These are phyloP conservation scores for Metschnikowia chrysomelidarum DNA, from an alignment of 805 yeast species.

Conservation along the genomic window DNA sequence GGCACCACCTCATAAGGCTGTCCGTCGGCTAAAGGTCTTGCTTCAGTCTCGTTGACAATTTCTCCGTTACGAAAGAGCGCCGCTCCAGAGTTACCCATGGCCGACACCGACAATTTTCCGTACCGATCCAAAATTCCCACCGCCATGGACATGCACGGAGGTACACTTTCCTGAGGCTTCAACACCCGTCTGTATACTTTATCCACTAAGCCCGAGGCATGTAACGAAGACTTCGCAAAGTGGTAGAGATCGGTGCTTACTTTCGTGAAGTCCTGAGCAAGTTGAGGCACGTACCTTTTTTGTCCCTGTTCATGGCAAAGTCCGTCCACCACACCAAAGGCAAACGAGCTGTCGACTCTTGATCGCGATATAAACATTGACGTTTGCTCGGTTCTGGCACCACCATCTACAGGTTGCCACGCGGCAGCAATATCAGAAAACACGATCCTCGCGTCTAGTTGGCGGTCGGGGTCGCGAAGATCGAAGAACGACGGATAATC, in stretches of 20 bases:
- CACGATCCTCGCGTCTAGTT: too few species aligned
- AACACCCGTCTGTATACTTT: constrained; percentile 3
- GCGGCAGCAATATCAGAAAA: constrained; percentile 1
- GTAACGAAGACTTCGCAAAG: background rate
- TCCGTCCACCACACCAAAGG: constrained; percentile 1
- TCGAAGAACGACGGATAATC: too few species aligned
- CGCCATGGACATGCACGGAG: constrained; percentile 1
- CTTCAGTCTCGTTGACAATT: background rate
- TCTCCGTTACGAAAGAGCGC: constrained; percentile 2
- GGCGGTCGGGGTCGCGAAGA: too few species aligned
- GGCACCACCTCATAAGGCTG: background rate
- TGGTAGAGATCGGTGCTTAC: background rate
- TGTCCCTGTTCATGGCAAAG: background rate
- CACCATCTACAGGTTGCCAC: background rate
- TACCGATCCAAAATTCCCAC: constrained; percentile 1
- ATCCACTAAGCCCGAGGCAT: constrained; percentile 4
- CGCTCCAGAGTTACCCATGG: constrained; percentile 1
- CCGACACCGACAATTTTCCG: constrained; percentile 5
- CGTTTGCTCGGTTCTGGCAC: background rate
- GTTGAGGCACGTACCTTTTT: background rate
- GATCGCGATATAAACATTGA: constrained; percentile 1
- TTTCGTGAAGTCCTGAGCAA: background rate
- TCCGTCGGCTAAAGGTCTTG: background rate
- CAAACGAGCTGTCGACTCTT: background rate
- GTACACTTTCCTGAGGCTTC: background rate